A percentile compares a stretch with the other conserved stretches of the same genome.
These are phyloP conservation scores for Fistulina hepatica DNA, from an alignment of 1,284 basidiomycete genomes.

Conservation along the genomic window DNA sequence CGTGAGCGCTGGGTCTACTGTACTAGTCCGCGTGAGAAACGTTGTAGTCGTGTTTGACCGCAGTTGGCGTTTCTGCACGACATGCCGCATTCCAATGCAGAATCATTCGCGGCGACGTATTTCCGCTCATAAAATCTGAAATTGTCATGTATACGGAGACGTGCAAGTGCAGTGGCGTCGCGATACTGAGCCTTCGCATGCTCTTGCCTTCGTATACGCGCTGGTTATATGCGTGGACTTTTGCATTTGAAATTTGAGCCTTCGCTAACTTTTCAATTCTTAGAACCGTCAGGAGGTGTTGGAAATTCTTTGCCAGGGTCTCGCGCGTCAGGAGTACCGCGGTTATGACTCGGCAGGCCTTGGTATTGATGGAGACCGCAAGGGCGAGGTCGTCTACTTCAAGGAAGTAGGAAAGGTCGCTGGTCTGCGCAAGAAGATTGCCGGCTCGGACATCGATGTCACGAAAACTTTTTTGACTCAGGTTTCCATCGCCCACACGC, in stretches of 20 bases:
- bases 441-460: slow-evolving; percentile 67
- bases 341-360: slow-evolving; percentile 98
- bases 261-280: slow-evolving; percentile 12
- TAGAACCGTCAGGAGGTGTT: slow-evolving; percentile 74
- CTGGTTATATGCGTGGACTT: slow-evolving; percentile 1
- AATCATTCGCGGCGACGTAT: slow-evolving; percentile 1
- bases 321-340: slow-evolving; percentile 94
- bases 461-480: slow-evolving; percentile 78
- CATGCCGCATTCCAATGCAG: neutral
- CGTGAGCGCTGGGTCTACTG: too few relatives aligned
- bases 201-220: neutral
- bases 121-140: neutral
- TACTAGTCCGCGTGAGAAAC: too few relatives aligned
- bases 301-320: slow-evolving; percentile 86
- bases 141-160: neutral
- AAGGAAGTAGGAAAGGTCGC: slow-evolving; percentile 99
- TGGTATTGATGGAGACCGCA: slow-evolving; percentile 88
- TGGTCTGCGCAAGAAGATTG: slow-evolving; percentile 87
- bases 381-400: slow-evolving; percentile 76
- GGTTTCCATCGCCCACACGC: slow-evolving; percentile 97
- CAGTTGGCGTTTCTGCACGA: neutral
- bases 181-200: slow-evolving; percentile 2
- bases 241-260: slow-evolving; percentile 1
- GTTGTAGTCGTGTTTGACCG: neutral
- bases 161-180: neutral